Percentiles rank a stretch among this genome's conserved stretches.
Evolutionary conservation across 106 monocot species (phyloP).

Genomic region (Dendrobium huoshanense): DNA sequence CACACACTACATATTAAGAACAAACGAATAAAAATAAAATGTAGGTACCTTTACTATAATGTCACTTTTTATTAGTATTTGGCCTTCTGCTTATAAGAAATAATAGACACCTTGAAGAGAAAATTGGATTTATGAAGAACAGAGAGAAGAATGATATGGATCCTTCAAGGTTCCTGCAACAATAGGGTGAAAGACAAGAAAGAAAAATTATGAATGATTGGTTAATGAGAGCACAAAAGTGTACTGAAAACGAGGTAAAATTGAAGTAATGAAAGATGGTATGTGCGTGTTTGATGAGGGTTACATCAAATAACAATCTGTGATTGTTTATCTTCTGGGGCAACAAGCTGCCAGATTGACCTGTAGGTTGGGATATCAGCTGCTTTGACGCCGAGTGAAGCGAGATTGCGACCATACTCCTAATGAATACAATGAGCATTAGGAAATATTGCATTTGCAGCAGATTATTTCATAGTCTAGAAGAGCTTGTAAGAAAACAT

Average conservation of each 20-base stretch:
- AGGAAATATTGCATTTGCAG: not conserved
- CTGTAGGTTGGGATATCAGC: slow-evolving; percentile 52
- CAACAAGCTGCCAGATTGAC: slow-evolving; percentile 82
- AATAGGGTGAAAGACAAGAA: not conserved
- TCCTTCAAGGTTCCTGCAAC: too few species aligned
- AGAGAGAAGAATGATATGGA: too few species aligned
- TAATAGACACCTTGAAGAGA: not conserved
- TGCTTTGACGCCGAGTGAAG: slow-evolving; percentile 53
- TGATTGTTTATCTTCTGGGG: slow-evolving; percentile 68
- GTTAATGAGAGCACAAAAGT: not conserved
- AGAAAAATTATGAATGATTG: not conserved
- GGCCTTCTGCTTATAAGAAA: not conserved
- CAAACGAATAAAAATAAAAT: too few species aligned
- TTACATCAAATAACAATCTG: slow-evolving; percentile 33
- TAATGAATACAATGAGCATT: slow-evolving; percentile 7
- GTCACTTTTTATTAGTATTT: too few species aligned
- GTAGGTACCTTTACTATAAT: too few species aligned
- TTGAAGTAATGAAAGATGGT: not conserved
- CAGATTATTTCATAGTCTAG: not conserved
- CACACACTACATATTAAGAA: too few species aligned
- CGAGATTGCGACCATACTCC: slow-evolving; percentile 90
- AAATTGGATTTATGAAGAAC: not conserved
- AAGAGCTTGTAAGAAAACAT: not conserved
- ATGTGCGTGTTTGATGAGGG: not conserved
- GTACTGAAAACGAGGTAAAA: not conserved